Evolutionary conservation across 345 rosid genomes (phyloP), one percentile per base, ranked within the genome.

Genomic region (Acer saccharum): DNA sequence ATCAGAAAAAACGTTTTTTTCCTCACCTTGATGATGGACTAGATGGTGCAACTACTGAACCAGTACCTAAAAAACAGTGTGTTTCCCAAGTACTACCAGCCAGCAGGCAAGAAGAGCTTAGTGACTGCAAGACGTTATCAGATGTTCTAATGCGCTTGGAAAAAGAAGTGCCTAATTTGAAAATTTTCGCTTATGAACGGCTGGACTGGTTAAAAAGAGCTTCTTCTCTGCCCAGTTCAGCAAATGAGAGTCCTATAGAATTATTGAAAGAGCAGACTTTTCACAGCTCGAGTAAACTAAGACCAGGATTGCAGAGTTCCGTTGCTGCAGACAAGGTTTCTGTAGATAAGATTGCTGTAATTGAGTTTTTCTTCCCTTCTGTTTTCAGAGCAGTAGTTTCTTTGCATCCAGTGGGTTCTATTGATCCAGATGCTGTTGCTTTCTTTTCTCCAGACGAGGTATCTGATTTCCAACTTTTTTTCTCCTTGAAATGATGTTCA

Each of bases 391-490:
- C 93, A 72, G 32, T 91, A 60, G 86, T 94, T 54, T 94, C 97
- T 3, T 81, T 96, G 84, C 95, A 92, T 88, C 99, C 99, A 29
- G 97, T 93, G 67, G 98, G 97, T 87, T 91, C 97, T 57, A 79
- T 83, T 55, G 92, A 94, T 68, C 97, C 98, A 11, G 97, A 94
- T 90, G 91, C 98, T 9, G 94, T 91, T 69, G 97, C 97, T 8
- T 94, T 96, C 91, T 96, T 93, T 88, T 96, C 99, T 63, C 93
- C 97, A 1, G 97, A 96, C 81, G 98, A 96, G 97, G 97, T 94
- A 88, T 17, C 11, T 62, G 54, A 68, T 58, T 76, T 54, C 41
- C 35, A n/a, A 10, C 39, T 18, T 32, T 29, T 32, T 35, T 35
- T 4, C 25, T 8, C 18, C 25, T 35, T 27, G 57, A 7, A 21